Conservation (phyloP, 2,329 filamentous ascomycete species). For the Colletotrichum kahawae region DNA sequence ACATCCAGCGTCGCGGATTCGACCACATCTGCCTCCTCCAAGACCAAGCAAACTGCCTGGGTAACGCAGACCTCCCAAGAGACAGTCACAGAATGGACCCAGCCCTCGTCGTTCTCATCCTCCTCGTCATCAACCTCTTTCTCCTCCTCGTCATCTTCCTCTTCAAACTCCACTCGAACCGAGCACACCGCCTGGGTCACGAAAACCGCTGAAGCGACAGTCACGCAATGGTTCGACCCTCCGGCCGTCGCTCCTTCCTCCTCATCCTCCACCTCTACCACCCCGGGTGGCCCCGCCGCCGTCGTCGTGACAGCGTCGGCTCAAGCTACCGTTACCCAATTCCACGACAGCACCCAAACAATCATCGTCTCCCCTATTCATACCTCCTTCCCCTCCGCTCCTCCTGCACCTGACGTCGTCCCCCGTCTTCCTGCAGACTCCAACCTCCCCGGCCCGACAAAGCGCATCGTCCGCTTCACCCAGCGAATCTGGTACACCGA, state of each 20-base stretch:
- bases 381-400: not conserved
- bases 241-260: not conserved
- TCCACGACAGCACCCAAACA: not conserved
- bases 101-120: not conserved
- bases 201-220: not conserved
- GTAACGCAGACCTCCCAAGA: not conserved
- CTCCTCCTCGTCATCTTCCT: not conserved
- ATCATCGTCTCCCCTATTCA: not conserved
- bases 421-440: not conserved
- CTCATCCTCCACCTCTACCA: not conserved
- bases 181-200: not conserved
- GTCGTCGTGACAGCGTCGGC: not conserved
- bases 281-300: not conserved
- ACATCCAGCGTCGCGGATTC: not conserved
- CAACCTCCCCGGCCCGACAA: not conserved
- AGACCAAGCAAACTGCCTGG: rapidly evolving
- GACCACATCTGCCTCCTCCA: rapidly evolving
- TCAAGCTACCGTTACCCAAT: rapidly evolving
- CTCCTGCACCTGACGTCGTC: rapidly evolving
- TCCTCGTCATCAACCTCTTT: not conserved
- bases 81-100: not conserved
- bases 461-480: not conserved
- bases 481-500: not conserved
- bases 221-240: not conserved
- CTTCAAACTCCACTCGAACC: not conserved